Conservation (phyloP, 1,284 basidiomycete species). For the Ustilago hordei region DNA sequence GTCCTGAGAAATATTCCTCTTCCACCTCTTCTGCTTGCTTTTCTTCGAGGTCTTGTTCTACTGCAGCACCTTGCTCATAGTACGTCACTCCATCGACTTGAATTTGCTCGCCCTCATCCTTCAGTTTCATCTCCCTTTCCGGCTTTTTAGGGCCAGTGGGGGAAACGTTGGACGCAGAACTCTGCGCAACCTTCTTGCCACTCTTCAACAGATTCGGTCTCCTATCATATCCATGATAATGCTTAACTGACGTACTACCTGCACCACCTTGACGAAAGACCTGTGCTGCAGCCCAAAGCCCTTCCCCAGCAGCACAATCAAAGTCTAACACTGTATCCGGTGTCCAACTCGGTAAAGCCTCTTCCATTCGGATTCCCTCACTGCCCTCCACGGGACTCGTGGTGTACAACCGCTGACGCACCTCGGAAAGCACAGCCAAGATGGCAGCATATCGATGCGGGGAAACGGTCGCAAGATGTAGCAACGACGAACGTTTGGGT, state of each 20-base stretch:
- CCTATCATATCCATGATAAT: constrained; percentile 49
- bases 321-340: constrained; percentile 58
- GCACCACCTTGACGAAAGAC: constrained; percentile 43
- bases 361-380: not conserved
- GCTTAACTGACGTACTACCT: constrained; percentile 12
- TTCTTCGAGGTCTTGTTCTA: not conserved
- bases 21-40: constrained; percentile 11
- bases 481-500: constrained; percentile 41
- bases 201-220: constrained; percentile 45
- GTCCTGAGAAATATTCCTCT: constrained; percentile 31
- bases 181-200: constrained; percentile 44
- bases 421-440: constrained; percentile 40
- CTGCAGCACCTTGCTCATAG: constrained; percentile 33
- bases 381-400: not conserved
- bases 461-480: constrained; percentile 45
- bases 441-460: constrained; percentile 53
- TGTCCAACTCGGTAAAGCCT: constrained; percentile 38
- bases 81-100: constrained; percentile 33
- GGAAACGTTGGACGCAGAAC: constrained; percentile 27
- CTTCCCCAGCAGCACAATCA: constrained; percentile 57
- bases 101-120: constrained; percentile 39
- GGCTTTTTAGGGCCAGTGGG: constrained; percentile 18
- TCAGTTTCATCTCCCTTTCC: constrained; percentile 23
- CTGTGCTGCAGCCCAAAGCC: constrained; percentile 61
- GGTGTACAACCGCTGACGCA: constrained; percentile 30